phyloP scores from a whole-genome alignment of 179 eudicot genomes.

The Beta lomatogona region DNA sequence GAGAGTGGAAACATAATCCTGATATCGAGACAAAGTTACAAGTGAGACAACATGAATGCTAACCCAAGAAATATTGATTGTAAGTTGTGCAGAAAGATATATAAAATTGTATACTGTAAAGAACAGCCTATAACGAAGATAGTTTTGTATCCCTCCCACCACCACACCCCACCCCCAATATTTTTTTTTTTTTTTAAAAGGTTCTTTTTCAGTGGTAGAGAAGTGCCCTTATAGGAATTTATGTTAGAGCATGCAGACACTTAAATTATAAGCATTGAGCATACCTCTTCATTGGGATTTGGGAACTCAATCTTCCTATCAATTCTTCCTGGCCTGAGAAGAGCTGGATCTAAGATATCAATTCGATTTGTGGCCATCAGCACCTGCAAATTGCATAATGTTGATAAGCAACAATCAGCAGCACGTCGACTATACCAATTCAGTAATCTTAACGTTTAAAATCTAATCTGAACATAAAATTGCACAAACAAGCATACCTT shows the following conservation, averaged over 20 bases:
- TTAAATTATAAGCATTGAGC: background rate
- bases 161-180: too few relatives aligned
- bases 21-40: background rate
- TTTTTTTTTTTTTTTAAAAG: too few relatives aligned
- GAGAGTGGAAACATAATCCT: background rate
- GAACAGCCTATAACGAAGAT: background rate
- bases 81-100: background rate
- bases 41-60: background rate
- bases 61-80: background rate
- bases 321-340: conserved; percentile 95
- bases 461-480: background rate
- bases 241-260: background rate
- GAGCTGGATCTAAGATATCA: conserved; percentile 90
- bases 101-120: background rate
- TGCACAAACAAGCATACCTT: conserved; percentile 43
- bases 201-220: background rate
- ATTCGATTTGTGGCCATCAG: conserved; percentile 94
- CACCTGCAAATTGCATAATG: conserved; percentile 46
- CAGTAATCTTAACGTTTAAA: background rate
- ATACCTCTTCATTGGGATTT: conserved; percentile 84
- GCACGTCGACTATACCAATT: background rate
- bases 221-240: background rate
- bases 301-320: conserved; percentile 97
- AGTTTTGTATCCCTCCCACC: too few relatives aligned
- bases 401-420: background rate